Evolutionary conservation across 2,329 filamentous ascomycete species (phyloP), one percentile per base, ranked within the genome.

Genomic region (Phyllachora maydis): DNA sequence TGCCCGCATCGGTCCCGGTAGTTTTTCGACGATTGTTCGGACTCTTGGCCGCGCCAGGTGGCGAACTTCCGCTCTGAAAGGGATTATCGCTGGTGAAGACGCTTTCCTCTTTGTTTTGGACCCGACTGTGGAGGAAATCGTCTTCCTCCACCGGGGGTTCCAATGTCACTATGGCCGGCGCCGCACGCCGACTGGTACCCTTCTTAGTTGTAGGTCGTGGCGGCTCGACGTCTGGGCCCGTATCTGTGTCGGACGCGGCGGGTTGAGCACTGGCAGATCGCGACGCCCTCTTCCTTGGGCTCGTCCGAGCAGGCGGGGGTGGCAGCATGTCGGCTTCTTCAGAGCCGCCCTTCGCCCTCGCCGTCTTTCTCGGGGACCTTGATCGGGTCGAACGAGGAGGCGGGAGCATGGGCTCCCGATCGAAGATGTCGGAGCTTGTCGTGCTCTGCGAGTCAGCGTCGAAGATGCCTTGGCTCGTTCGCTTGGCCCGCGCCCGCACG

Each of bases 11-110:
- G 11, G 46, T 41, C 11, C 43, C 53, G 3, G 46, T 40, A n/a
- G 56, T 58, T 35, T 54, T 56, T 31, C 62, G 52, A 19, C 61
- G 57, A 28, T 49, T 49, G 32, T 42, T 49, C 12, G 61, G 49
- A 14, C 55, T 52, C 41, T 52, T 54, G 14, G 56, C 47, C 2
- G 32, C 23, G 1, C 47, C 45, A n/a, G 51, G 42, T 5, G 60
- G 47, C 2, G 78, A 71, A 7, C 78, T 74, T 44, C 72, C 75
- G 40, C 76, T 78, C 44, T 95, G 85, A 42, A 95, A 95, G 0
- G 85, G 83, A 38, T 95, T 95, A 25, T 93, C 81, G 35, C 72
- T 64, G 2, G 75, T 81, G 46, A 95, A 95, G 16, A 76, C 72
- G 37, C 60, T 74, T 16, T 63, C 60, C 5, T 61, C 16, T 6